phyloP scores from a whole-genome alignment of 495 filamentous ascomycete genomes.

The Pyronema domesticum region DNA sequence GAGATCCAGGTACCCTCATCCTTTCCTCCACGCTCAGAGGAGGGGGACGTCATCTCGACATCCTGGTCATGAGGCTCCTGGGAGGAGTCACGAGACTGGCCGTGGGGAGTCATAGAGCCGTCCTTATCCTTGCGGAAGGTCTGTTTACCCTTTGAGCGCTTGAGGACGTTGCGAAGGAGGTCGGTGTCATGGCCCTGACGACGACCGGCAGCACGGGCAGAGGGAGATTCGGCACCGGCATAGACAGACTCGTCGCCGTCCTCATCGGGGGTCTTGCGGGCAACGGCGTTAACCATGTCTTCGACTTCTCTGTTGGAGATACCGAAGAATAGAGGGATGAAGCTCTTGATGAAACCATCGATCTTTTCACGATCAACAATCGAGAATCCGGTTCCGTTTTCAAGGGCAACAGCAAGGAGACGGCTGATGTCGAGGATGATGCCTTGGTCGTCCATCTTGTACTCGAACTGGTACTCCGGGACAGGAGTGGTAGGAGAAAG shows the following conservation, averaged over 20 bases:
- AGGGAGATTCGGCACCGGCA: neutral
- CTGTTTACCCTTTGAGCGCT: slow-evolving; percentile 53
- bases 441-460: slow-evolving; percentile 53
- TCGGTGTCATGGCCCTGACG: slow-evolving; percentile 16
- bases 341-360: slow-evolving; percentile 67
- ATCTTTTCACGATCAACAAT: slow-evolving; percentile 57
- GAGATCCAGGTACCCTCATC: slow-evolving; percentile 38
- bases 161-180: slow-evolving; percentile 71
- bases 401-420: slow-evolving; percentile 58
- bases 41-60: slow-evolving; percentile 40
- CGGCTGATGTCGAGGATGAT: slow-evolving; percentile 68
- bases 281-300: slow-evolving; percentile 54
- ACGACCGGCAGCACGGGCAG: slow-evolving; percentile 6
- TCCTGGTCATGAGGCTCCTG: slow-evolving; percentile 65
- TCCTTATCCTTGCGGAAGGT: slow-evolving; percentile 46
- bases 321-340: slow-evolving; percentile 78
- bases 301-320: slow-evolving; percentile 59
- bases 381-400: slow-evolving; percentile 46
- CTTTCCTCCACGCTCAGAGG: slow-evolving; percentile 29
- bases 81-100: slow-evolving; percentile 67
- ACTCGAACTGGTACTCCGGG: slow-evolving; percentile 53
- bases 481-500: slow-evolving; percentile 39
- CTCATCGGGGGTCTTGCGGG: slow-evolving; percentile 43
- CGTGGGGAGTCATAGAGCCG: slow-evolving; percentile 39
- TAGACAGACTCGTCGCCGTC: slow-evolving; percentile 44